These are phyloP conservation scores for Xylaria flabelliformis DNA, from an alignment of 495 filamentous ascomycete species.

Conservation along the genomic window DNA sequence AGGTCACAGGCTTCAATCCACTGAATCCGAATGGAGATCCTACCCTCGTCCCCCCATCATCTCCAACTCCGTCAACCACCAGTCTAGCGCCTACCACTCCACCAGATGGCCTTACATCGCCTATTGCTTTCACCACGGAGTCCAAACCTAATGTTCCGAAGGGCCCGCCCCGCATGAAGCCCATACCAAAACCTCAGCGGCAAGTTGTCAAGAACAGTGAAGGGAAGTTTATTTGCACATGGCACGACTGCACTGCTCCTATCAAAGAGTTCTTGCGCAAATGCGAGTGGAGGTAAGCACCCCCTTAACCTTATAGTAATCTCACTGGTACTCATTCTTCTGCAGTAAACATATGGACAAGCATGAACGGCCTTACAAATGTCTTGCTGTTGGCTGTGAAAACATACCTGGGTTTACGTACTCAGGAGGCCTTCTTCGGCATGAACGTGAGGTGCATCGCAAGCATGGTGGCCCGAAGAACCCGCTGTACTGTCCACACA, in stretches of 20 bases:
- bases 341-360: constrained; percentile 95
- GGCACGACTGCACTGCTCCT: constrained; percentile 61
- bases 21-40: constrained; percentile 24
- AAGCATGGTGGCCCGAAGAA: constrained; percentile 84
- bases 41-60: constrained; percentile 30
- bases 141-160: constrained; percentile 10
- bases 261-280: constrained; percentile 73
- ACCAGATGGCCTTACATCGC: constrained; percentile 17
- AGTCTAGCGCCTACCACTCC: constrained; percentile 26
- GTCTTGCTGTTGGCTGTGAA: constrained; percentile 74
- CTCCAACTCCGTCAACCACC: constrained; percentile 25
- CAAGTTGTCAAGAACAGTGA: constrained; percentile 62
- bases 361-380: constrained; percentile 90
- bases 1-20: constrained; percentile 28
- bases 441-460: constrained; percentile 90
- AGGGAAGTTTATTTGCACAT: constrained; percentile 74
- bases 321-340: not conserved
- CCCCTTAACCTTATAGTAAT: not conserved
- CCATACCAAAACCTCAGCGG: constrained; percentile 57
- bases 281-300: constrained; percentile 89
- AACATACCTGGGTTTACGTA: constrained; percentile 95
- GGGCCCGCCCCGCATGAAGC: constrained; percentile 46
- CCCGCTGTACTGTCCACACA: constrained; percentile 75
- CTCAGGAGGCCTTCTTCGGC: constrained; percentile 82
- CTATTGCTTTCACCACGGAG: constrained; percentile 8